Conservation (phyloP, 1,284 basidiomycete species). For the Malassezia slooffiae region DNA sequence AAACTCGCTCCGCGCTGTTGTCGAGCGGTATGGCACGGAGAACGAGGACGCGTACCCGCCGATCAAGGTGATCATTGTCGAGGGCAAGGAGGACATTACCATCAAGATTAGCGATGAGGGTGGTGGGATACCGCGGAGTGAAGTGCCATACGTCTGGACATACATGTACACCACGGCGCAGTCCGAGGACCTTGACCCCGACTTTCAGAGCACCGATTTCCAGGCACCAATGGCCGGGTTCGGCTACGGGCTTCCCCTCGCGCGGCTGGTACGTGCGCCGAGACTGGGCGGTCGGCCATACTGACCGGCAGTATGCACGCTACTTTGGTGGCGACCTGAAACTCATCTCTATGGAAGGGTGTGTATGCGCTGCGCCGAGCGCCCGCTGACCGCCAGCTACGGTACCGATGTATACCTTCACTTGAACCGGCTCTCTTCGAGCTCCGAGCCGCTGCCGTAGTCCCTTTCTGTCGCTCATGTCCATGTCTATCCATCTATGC, state of each 20-base stretch:
- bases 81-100: constrained; percentile 73
- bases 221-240: constrained; percentile 96
- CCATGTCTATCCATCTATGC: too few relatives aligned
- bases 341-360: constrained; percentile 94
- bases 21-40: constrained; percentile 79
- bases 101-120: constrained; percentile 97
- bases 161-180: constrained; percentile 98
- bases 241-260: constrained; percentile 75
- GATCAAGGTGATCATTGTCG: constrained; percentile 92
- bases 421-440: constrained; percentile 59
- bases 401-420: constrained; percentile 64
- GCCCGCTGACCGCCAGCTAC: constrained; percentile 12
- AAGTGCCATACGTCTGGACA: constrained; percentile 92
- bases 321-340: constrained; percentile 96
- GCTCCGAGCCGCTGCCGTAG: constrained; percentile 49
- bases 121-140: constrained; percentile 81
- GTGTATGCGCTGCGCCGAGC: constrained; percentile 54
- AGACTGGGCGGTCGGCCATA: neutral
- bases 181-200: constrained; percentile 68
- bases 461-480: too few relatives aligned
- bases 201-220: constrained; percentile 84
- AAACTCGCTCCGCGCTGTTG: constrained; percentile 91
- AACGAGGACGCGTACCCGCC: constrained; percentile 73
- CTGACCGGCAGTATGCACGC: constrained; percentile 58
- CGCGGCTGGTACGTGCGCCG: constrained; percentile 60